phyloP scores from a whole-genome alignment of 2,329 filamentous ascomycete species.

The Verruconis gallopava region DNA sequence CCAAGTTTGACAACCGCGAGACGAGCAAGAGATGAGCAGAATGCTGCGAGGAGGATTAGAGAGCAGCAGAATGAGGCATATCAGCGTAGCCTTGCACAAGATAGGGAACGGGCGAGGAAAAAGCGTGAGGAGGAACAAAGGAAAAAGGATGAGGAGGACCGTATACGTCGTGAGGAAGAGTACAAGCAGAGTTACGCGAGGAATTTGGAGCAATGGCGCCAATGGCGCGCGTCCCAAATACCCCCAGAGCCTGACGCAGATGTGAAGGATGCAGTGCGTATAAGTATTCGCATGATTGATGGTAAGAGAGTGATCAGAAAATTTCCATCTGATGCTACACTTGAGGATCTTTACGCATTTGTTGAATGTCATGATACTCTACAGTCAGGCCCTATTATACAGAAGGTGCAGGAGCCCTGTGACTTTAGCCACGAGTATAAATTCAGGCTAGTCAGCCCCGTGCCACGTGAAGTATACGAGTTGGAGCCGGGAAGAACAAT shows the following conservation, averaged over 20 bases:
- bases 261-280: slow-evolving; percentile 58
- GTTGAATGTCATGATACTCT: slow-evolving; percentile 77
- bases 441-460: slow-evolving; percentile 74
- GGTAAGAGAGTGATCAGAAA: slow-evolving; percentile 64
- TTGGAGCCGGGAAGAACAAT: slow-evolving; percentile 54
- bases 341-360: slow-evolving; percentile 92
- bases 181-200: slow-evolving; percentile 43
- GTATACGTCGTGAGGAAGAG: slow-evolving; percentile 50
- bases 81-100: slow-evolving; percentile 76
- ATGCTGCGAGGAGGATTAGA: slow-evolving; percentile 68
- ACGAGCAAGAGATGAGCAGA: slow-evolving; percentile 64
- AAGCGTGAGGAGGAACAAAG: slow-evolving; percentile 62
- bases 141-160: slow-evolving; percentile 47
- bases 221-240: slow-evolving; percentile 62
- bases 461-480: slow-evolving; percentile 73
- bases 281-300: slow-evolving; percentile 48
- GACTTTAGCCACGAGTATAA: slow-evolving; percentile 68
- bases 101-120: slow-evolving; percentile 70
- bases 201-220: slow-evolving; percentile 58
- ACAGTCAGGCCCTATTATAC: slow-evolving; percentile 25
- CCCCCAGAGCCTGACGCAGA: slow-evolving; percentile 52
- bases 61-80: slow-evolving; percentile 88
- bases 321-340: slow-evolving; percentile 53
- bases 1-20: slow-evolving; percentile 61
- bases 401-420: slow-evolving; percentile 40